Conservation (phyloP, 73 alveolate genomes). For the Paramecium sexaurelia region DNA sequence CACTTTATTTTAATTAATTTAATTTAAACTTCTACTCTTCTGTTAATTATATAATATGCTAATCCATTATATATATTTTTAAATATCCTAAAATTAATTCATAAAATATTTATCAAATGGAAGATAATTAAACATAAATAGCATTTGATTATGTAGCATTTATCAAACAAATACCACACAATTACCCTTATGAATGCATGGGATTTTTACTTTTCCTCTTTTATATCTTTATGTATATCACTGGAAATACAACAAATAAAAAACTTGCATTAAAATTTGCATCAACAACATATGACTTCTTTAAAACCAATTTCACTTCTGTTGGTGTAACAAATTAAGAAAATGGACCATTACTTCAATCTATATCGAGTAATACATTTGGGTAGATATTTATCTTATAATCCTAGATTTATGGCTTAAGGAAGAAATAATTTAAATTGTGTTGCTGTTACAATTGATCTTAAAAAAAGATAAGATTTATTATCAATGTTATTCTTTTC, state of each 20-base stretch:
- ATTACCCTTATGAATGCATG: slow-evolving; percentile 18
- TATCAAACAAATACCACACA: neutral
- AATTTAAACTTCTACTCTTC: neutral
- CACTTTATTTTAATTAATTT: neutral
- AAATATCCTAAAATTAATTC: neutral
- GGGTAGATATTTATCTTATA: neutral
- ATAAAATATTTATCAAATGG: neutral
- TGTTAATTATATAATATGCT: neutral
- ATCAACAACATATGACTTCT: neutral
- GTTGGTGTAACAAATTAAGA: slow-evolving; percentile 30
- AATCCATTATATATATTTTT: neutral
- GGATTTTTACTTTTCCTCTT: neutral
- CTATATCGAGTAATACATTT: neutral
- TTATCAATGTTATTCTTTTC: neutral
- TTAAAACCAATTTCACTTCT: neutral
- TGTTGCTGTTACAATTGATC: neutral
- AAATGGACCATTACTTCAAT: slow-evolving; percentile 10
- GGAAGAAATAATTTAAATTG: slow-evolving; percentile 30
- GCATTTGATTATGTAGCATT: neutral
- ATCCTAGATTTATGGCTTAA: slow-evolving; percentile 15
- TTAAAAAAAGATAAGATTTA: slow-evolving; percentile 30
- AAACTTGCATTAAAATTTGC: slow-evolving; percentile 28
- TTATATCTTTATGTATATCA: neutral
- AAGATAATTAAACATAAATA: neutral
- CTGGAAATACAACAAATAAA: slow-evolving; percentile 15